These are phyloP conservation scores for Metschnikowia continentalis DNA, from an alignment of 805 yeast species.

Conservation along the genomic window DNA sequence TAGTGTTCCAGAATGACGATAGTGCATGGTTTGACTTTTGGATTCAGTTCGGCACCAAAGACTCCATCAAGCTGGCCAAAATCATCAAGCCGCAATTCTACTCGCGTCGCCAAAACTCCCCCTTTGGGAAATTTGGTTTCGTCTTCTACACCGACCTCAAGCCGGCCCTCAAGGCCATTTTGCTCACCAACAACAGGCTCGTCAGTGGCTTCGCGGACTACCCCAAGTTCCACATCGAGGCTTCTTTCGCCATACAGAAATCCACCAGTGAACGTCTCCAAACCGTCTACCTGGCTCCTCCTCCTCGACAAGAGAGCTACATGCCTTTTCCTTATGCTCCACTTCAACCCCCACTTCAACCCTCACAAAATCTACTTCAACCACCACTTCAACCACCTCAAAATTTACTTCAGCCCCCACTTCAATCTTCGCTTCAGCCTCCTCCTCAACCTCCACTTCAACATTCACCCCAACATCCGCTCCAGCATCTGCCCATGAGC, in stretches of 20 bases:
- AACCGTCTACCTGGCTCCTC: not conserved
- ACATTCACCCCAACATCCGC: not conserved
- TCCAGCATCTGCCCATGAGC: not conserved
- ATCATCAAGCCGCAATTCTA: constrained; percentile 42
- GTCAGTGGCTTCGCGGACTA: constrained; percentile 17
- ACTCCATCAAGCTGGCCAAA: constrained; percentile 34
- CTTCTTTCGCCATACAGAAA: constrained; percentile 42
- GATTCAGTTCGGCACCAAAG: constrained; percentile 31
- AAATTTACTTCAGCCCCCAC: not conserved
- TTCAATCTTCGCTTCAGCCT: not conserved
- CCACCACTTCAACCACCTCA: not conserved
- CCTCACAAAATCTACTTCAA: not conserved
- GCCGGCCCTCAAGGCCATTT: constrained; percentile 61
- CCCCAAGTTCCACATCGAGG: constrained; percentile 27
- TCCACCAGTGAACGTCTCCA: not conserved
- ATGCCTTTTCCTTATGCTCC: not conserved
- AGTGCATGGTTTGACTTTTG: constrained; percentile 36
- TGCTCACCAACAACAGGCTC: constrained; percentile 45
- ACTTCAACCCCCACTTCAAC: not conserved
- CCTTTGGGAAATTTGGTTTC: constrained; percentile 46
- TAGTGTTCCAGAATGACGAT: constrained; percentile 52
- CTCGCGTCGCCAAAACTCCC: constrained; percentile 12
- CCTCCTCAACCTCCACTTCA: not conserved
- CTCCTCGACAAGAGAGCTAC: not conserved
- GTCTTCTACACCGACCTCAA: constrained; percentile 55